These are phyloP conservation scores for Pseudogymnoascus sp. DNA, from an alignment of 2,329 filamentous ascomycete genomes.

Conservation along the genomic window DNA sequence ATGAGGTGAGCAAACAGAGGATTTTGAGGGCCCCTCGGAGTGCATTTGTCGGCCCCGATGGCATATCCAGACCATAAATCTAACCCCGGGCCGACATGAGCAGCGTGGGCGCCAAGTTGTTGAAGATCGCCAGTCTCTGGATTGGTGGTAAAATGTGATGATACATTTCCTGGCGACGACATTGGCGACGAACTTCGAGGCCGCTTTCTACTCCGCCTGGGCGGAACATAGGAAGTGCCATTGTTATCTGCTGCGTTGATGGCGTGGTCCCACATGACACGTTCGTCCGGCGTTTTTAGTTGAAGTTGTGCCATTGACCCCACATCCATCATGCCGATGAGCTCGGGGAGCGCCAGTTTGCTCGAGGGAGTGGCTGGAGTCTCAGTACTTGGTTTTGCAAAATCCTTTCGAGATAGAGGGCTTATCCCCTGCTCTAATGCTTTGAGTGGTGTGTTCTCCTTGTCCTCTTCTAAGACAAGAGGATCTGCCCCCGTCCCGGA, in stretches of 20 bases:
- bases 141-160: constrained; percentile 25
- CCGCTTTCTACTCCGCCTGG: constrained; percentile 47
- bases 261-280: constrained; percentile 49
- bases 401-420: neutral
- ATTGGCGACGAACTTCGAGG: constrained; percentile 65
- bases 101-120: constrained; percentile 49
- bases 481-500: constrained; percentile 16
- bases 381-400: constrained; percentile 18
- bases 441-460: constrained; percentile 18
- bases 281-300: constrained; percentile 50
- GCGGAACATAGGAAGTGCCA: constrained; percentile 39
- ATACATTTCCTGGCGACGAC: constrained; percentile 46
- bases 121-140: constrained; percentile 44
- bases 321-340: constrained; percentile 36
- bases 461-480: constrained; percentile 20
- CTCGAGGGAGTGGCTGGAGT: constrained; percentile 40
- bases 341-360: constrained; percentile 48
- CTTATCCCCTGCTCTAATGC: neutral
- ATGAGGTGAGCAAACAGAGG: constrained; percentile 56
- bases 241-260: constrained; percentile 34
- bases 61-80: constrained; percentile 74
- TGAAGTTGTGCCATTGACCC: constrained; percentile 38
- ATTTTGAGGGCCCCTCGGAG: constrained; percentile 31
- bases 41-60: constrained; percentile 31
- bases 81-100: constrained; percentile 61